Percentiles rank a stretch among this genome's conserved stretches.
Conservation (phyloP, 73 alveolate species). For the Symbiodinium pilosum region DNA sequence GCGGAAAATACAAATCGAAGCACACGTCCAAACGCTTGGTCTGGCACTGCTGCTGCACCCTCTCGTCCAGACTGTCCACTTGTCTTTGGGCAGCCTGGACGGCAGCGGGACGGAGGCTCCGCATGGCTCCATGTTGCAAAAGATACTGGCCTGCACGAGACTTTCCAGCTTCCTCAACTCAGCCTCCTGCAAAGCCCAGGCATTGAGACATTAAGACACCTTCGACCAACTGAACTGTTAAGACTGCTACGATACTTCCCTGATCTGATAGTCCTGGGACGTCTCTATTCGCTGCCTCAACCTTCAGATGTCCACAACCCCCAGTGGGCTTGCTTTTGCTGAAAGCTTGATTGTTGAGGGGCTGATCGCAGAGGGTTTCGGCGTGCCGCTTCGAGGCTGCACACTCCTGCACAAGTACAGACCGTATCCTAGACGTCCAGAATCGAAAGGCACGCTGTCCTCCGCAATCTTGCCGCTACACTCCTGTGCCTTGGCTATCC, state of each 20-base stretch:
- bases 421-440: neutral
- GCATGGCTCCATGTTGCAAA: neutral
- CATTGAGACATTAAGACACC: neutral
- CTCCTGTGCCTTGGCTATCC: neutral
- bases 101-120: neutral
- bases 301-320: neutral
- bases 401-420: neutral
- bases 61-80: neutral
- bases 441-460: neutral
- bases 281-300: neutral
- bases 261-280: neutral
- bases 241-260: neutral
- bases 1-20: neutral
- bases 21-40: neutral
- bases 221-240: neutral
- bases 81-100: neutral
- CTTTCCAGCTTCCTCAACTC: neutral
- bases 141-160: neutral
- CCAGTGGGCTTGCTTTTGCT: neutral
- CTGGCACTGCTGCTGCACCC: neutral
- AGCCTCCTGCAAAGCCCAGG: neutral
- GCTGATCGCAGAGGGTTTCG: constrained; percentile 2
- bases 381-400: neutral
- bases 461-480: neutral
- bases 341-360: neutral